Percentiles rank a stretch among this genome's conserved stretches.
phyloP scores from a whole-genome alignment of 148 eudicot species.

The Rhododendron molle region DNA sequence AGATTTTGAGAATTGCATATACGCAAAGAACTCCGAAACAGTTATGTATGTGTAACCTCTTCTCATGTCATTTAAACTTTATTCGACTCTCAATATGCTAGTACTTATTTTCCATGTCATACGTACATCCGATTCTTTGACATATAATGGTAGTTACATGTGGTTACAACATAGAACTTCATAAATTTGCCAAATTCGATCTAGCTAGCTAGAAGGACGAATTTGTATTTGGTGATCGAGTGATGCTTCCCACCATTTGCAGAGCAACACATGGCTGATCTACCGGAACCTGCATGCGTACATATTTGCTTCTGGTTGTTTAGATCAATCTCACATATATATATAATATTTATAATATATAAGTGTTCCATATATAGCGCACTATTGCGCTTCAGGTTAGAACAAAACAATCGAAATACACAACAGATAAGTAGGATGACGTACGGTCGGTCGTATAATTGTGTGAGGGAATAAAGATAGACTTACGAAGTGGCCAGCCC shows the following conservation, averaged over 20 bases:
- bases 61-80: neutral
- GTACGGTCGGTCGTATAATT: neutral
- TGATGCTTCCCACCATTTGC: conserved; percentile 39
- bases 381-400: too few relatives aligned
- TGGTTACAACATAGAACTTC: neutral
- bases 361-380: too few relatives aligned
- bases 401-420: neutral
- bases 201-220: neutral
- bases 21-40: too few relatives aligned
- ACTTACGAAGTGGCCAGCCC: conserved; percentile 60
- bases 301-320: neutral
- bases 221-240: conserved; percentile 31
- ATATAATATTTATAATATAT: too few relatives aligned
- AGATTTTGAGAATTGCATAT: too few relatives aligned
- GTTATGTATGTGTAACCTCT: neutral
- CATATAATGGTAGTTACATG: neutral
- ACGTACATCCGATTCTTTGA: neutral
- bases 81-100: neutral
- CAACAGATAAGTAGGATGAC: neutral
- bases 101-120: neutral
- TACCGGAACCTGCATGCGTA: conserved; percentile 40
- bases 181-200: neutral
- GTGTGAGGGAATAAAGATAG: neutral
- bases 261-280: conserved; percentile 50
- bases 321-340: too few relatives aligned